Evolutionary conservation across 2,329 filamentous ascomycete species (phyloP), one percentile per base, ranked within the genome.

Genomic region (Neoscytalidium dimidiatum): DNA sequence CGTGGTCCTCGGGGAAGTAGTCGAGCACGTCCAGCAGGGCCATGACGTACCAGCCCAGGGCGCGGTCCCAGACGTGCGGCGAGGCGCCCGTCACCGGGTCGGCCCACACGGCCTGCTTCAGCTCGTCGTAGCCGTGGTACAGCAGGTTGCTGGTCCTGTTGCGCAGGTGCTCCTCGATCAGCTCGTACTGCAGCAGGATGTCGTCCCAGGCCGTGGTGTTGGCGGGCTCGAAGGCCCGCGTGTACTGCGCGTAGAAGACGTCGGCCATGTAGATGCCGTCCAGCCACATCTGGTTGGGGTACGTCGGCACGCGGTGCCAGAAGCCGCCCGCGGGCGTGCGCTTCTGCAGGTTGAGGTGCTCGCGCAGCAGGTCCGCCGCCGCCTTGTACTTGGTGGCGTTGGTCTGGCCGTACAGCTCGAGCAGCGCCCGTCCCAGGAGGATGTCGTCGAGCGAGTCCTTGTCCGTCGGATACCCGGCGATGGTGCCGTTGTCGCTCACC

Each of bases 301-400:
- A 65, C 3, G 53, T 60, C 3, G 63, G 63, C 28, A 38, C 46
- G 35, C 63, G 63, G 68, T 86, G 84, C 83, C 84, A 86, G 76
- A 86, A 84, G 0, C 84, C 85, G 8, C 84, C 84, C 0, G 77
- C 71, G 0, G 80, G 72, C 0, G 81, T 87, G 14, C 84, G 78
- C 4, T 83, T 83, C 66, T 84, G 83, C 35, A 77, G 72, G 66
- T 85, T 73, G 5, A 86, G 70, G 66, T 84, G 81, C 17, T 74
- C 68, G 8, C 82, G 77, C 49, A 87, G 75, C 2, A 76, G 75
- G 5, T 78, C 78, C 3, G 83, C 82, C 0, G 84, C 84, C 4
- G 71, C 71, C 68, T 80, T 80, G 72, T 84, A 86, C 69, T 82
- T 84, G 11, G 75, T 70, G 43, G 82, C 77, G 11, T 78, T 77